Evolutionary conservation across 306 rosid genomes (phyloP).

Genomic region (Cyclanthera cordifolia): DNA sequence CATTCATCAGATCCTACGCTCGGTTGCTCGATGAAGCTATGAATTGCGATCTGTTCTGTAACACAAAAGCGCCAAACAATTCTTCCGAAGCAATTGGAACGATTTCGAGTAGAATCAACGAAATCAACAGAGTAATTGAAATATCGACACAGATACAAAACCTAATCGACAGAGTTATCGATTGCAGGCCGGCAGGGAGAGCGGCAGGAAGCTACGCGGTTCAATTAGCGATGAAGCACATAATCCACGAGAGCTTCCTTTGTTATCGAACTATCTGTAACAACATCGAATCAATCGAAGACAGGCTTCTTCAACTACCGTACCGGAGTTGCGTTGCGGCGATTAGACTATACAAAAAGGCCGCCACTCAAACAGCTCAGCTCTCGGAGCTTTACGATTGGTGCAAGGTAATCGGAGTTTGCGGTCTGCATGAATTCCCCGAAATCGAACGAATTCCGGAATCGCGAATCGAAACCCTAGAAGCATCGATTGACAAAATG

Average conservation of each 20-base stretch:
- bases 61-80: neutral
- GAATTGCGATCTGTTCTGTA: slow-evolving; percentile 25
- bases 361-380: slow-evolving; percentile 39
- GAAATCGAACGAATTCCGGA: slow-evolving; percentile 42
- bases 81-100: neutral
- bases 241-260: slow-evolving; percentile 46
- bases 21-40: slow-evolving; percentile 47
- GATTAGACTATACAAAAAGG: slow-evolving; percentile 49
- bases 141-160: slow-evolving; percentile 48
- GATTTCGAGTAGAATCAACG: slow-evolving; percentile 30
- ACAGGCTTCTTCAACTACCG: slow-evolving; percentile 54
- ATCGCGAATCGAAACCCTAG: slow-evolving; percentile 42
- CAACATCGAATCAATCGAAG: slow-evolving; percentile 38
- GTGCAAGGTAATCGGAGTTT: slow-evolving; percentile 39
- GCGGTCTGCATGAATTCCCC: slow-evolving; percentile 51
- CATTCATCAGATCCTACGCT: slow-evolving; percentile 46
- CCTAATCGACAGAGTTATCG: slow-evolving; percentile 51
- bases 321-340: slow-evolving; percentile 34
- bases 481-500: slow-evolving; percentile 41
- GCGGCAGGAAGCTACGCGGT: slow-evolving; percentile 31
- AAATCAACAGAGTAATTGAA: slow-evolving; percentile 40
- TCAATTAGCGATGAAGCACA: slow-evolving; percentile 38
- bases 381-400: slow-evolving; percentile 48
- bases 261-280: slow-evolving; percentile 30
- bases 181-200: slow-evolving; percentile 38